Base-by-base conservation (phyloP, 129 eudicot species). In the Chrysanthemum seticuspe region DNA sequence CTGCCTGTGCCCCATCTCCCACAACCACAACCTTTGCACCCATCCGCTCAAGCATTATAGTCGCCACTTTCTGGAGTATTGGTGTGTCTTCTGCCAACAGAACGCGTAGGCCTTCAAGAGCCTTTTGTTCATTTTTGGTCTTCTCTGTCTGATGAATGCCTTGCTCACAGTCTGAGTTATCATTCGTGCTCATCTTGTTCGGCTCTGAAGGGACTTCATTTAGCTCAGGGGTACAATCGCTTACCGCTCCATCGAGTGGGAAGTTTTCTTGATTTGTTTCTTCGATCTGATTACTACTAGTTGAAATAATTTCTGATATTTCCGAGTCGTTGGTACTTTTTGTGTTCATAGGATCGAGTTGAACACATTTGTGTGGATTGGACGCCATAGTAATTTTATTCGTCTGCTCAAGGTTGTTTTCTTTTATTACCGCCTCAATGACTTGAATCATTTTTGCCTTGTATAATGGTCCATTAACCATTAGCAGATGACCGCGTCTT, bases 71-170 rank as follows among this genome's bases (percentile, higher is more conserved):
- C 80, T 90, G 99, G 15, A 94, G 93, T 13, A 94, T 83, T 2
- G 89, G 96, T 13, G 90, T 94, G 65, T 90, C 97, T 74, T 94
- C 99, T 23, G 99, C 99, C 44, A 94, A 83, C 66, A 94, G 83
- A 77, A 94, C 81, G 48, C 81, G 69, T 65, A 94, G 21, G 12
- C 99, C 97, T 64, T 78, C 84, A 55, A 94, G 85, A 61, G 88
- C 79, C 73, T 78, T 85, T 70, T 83, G 70, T 49, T 70, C 87
- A 57, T 73, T 81, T 57, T 40, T 83, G 16, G 57, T 72, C 64
- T 76, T 84, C 36, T 52, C 71, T 44, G 82, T 47, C 47, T 81
- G 70, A 54, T 50, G 13, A 45, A 40, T 70, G 7, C 62, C 72
- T 62, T 51, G 70, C 31, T 82, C 85, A 49, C 10, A 4, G 56